Base-by-base conservation (phyloP, 2,329 filamentous ascomycete genomes). In the Trichoderma sp. region DNA sequence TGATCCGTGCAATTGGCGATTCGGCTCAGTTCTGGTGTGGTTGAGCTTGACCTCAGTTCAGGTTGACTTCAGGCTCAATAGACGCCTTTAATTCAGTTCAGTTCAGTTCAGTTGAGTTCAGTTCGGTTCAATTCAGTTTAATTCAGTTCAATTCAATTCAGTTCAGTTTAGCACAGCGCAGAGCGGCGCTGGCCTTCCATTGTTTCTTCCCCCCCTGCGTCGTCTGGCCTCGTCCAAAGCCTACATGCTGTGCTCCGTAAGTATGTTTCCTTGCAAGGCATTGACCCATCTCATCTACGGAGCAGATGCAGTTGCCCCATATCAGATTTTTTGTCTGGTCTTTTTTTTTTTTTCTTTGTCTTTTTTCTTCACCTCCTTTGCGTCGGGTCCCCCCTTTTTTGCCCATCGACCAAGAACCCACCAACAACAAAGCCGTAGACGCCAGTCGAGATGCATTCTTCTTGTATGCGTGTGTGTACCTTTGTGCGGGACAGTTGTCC, bases 301-400 rank as follows among this genome's bases (percentile, higher is more conserved):
- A 56, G 35, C 61, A 56, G 61, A 52, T 56, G 50, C 61, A 64
- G 61, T 56, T 56, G 61, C 61, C 61, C 61, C 61, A 56, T 64
- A 54, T 64, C 61, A 64, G 35, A 52, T 54, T 39, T 22, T 60
- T 19, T 54, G 17, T 58, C 34, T 48, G 42, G 42, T 22, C 42
- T 48, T 35, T 48, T 64, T 22, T 34, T 48, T 34, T 56, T 22
- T 17, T 22, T 61, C 42, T 8, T 27, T 15, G 15, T 12, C 35
- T 5, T 48, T 15, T 5, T 53, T 6, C 61, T 65, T 65, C 37
- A 57, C 61, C 61, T 65, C 61, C 61, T 65, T 56, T 57, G 50
- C 27, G 4, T 2, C 37, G 17, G 22, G 12, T 32, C 35, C 39
- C 50, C 56, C 59, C 37, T 54, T 65, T 52, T 64, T 42, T 34